These are phyloP conservation scores for Candida dajiaensis DNA, from an alignment of 805 yeast species.

Conservation along the genomic window DNA sequence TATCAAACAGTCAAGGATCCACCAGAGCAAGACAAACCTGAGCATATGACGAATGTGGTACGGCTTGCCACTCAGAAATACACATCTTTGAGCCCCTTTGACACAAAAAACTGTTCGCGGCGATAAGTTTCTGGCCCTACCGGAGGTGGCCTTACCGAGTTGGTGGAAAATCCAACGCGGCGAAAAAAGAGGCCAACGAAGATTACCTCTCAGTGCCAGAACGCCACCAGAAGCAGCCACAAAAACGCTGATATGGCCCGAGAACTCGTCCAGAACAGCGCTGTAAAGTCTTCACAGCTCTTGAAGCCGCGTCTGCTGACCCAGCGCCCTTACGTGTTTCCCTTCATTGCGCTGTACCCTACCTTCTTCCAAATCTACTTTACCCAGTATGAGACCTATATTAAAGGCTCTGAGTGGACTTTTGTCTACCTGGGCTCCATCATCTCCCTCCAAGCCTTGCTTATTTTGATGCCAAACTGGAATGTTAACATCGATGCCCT, in stretches of 20 bases:
- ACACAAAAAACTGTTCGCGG: no score
- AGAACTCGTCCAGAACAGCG: conserved; percentile 61
- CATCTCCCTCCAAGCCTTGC: conserved; percentile 63
- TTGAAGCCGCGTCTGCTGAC: conserved; percentile 59
- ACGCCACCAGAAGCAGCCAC: not conserved
- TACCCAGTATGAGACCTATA: conserved; percentile 69
- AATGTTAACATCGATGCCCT: conserved; percentile 60
- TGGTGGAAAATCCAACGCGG: not conserved
- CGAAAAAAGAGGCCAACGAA: not conserved
- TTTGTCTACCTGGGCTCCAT: conserved; percentile 77
- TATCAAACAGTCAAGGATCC: no score
- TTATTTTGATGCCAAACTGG: conserved; percentile 95
- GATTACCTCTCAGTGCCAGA: not conserved
- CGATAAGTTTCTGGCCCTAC: no score
- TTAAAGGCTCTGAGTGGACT: conserved; percentile 94
- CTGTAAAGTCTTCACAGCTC: conserved; percentile 66
- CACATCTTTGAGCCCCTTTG: no score
- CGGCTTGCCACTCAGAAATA: no score
- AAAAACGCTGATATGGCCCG: conserved; percentile 4
- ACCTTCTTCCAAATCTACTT: conserved; percentile 58
- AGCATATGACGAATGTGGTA: no score
- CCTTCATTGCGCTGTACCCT: conserved; percentile 77
- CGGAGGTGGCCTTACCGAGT: not conserved
- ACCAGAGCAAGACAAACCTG: no score
- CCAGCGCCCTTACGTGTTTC: conserved; percentile 74